A percentile compares a stretch with the other conserved stretches of the same genome.
These are phyloP conservation scores for Eleusine indica DNA, from an alignment of 176 grass and related monocot species.

Conservation along the genomic window DNA sequence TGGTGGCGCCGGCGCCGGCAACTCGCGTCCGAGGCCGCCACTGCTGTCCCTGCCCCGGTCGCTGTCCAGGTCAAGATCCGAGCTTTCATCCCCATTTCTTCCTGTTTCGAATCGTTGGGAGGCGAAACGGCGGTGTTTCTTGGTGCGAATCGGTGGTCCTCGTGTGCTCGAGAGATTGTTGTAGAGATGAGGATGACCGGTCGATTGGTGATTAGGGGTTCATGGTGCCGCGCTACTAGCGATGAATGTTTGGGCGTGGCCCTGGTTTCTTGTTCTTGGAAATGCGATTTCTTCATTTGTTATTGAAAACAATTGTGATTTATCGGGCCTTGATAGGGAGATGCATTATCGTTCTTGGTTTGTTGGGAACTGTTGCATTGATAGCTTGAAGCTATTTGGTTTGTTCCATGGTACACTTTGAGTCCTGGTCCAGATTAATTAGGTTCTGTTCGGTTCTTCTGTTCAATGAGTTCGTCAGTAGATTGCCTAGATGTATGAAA, in stretches of 20 bases:
- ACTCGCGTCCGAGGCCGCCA: neutral
- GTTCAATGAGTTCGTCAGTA: neutral
- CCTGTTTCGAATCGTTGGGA: neutral
- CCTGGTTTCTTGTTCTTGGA: neutral
- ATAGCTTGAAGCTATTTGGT: neutral
- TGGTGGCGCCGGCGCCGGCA: slow-evolving; percentile 22
- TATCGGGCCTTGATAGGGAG: neutral
- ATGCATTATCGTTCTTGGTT: neutral
- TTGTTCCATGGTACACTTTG: neutral
- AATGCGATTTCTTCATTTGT: neutral
- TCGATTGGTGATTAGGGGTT: slow-evolving; percentile 25
- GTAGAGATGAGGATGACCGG: neutral
- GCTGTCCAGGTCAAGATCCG: slow-evolving; percentile 41
- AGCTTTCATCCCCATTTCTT: neutral
- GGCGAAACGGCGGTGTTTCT: neutral
- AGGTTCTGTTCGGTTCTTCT: neutral
- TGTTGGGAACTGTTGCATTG: neutral
- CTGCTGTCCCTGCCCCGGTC: neutral
- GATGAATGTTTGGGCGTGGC: neutral
- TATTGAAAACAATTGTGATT: neutral
- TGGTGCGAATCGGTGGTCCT: slow-evolving; percentile 24
- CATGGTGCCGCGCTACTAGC: neutral
- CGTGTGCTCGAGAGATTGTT: neutral
- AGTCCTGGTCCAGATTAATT: slow-evolving; percentile 7
- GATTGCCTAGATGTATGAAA: neutral